Conservation (phyloP, 2,329 filamentous ascomycete species). For the Chaetomiaceae sp. region DNA sequence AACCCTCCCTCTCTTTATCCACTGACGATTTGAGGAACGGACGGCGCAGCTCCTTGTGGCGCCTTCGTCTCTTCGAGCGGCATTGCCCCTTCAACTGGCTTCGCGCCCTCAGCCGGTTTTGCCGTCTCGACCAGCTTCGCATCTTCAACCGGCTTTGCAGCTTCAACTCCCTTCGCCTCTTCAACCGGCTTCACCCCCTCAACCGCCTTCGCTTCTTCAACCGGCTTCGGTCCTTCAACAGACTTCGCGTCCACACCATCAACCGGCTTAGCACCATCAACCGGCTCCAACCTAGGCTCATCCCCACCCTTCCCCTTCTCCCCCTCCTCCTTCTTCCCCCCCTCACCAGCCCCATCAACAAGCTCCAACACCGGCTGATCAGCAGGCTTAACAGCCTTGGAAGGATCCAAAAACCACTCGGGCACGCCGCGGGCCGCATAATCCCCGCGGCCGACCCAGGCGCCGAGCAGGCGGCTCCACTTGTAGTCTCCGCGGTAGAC, state of each 20-base stretch:
- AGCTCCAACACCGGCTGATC: slow-evolving; percentile 9
- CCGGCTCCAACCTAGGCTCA: slow-evolving; percentile 10
- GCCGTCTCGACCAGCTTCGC: too few species aligned
- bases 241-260: not conserved
- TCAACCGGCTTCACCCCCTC: not conserved
- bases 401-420: slow-evolving; percentile 56
- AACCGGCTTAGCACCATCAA: not conserved
- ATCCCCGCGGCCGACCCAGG: slow-evolving; percentile 69
- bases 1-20: too few species aligned
- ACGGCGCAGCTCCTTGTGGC: too few species aligned
- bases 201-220: not conserved
- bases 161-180: too few species aligned
- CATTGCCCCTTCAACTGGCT: too few species aligned
- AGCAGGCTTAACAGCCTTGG: slow-evolving; percentile 12
- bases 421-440: slow-evolving; percentile 72
- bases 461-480: slow-evolving; percentile 77
- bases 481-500: slow-evolving; percentile 68
- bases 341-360: slow-evolving; percentile 5
- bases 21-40: too few species aligned
- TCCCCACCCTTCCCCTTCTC: not conserved
- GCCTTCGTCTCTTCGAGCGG: too few species aligned
- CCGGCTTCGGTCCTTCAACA: not conserved
- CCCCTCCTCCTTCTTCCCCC: slow-evolving; percentile 3
- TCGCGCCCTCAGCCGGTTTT: too few species aligned
- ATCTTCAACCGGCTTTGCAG: too few species aligned